Evolutionary conservation across 305 asterid species (phyloP).

Genomic region (Ilex paraguariensis): DNA sequence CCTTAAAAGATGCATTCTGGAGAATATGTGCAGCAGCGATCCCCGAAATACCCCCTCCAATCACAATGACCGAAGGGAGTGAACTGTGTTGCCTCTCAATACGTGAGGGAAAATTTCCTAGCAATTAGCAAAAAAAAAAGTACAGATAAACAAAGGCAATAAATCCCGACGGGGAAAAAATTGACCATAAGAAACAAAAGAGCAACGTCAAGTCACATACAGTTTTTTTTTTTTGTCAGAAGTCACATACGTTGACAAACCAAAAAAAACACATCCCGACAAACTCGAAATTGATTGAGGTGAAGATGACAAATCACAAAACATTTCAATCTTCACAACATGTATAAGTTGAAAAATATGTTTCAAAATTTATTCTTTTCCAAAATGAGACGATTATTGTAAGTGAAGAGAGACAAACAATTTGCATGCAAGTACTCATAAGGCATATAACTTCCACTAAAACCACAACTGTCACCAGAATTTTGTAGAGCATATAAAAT

Average conservation of each 20-base stretch:
- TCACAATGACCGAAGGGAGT: slow-evolving; percentile 65
- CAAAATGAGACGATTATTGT: no score
- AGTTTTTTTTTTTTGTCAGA: no score
- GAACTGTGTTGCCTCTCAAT: slow-evolving; percentile 47
- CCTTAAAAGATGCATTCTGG: slow-evolving; percentile 86
- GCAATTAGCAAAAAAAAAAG: slow-evolving; percentile 6
- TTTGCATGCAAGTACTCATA: no score
- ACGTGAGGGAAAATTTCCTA: slow-evolving; percentile 47
- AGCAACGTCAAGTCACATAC: not conserved
- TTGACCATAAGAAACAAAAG: not conserved
- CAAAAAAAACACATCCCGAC: not conserved
- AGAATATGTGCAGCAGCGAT: slow-evolving; percentile 86
- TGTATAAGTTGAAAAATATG: not conserved
- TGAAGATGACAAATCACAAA: not conserved
- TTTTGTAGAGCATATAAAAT: no score
- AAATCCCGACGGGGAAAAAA: not conserved
- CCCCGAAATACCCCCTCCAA: slow-evolving; percentile 98
- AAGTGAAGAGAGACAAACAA: no score
- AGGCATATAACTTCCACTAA: no score
- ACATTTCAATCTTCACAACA: not conserved
- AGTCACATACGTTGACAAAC: not conserved
- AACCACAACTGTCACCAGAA: no score
- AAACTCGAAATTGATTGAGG: not conserved
- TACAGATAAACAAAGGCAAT: slow-evolving; percentile 11
- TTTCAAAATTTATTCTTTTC: no score